Conservation (phyloP, 371 early-diverging fungal species). For the Apophysomyces variabilis region DNA sequence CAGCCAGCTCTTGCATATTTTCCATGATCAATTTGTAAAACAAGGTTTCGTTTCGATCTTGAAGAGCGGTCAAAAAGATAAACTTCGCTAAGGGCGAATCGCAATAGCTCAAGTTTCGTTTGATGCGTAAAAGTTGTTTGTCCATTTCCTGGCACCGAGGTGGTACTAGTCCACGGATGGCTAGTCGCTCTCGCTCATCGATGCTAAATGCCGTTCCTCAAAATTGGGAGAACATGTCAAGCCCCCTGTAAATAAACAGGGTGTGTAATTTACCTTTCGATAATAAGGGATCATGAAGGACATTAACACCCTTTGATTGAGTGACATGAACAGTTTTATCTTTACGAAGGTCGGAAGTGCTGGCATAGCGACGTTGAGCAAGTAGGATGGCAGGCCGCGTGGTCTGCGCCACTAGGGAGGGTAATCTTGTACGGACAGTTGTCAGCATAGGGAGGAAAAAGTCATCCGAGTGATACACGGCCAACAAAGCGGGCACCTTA, state of each 20-base stretch:
- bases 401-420: background rate
- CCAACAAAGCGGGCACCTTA: slow-evolving; percentile 1
- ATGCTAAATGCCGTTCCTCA: slow-evolving; percentile 68
- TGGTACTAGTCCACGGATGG: slow-evolving; percentile 69
- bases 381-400: slow-evolving; percentile 18
- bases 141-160: slow-evolving; percentile 71
- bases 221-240: background rate
- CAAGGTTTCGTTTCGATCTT: slow-evolving; percentile 70
- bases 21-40: slow-evolving; percentile 68
- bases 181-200: slow-evolving; percentile 66
- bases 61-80: slow-evolving; percentile 53
- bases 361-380: slow-evolving; percentile 15
- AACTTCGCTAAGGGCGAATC: slow-evolving; percentile 64
- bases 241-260: too few species aligned
- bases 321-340: slow-evolving; percentile 64
- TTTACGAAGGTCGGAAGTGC: slow-evolving; percentile 51
- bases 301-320: slow-evolving; percentile 59
- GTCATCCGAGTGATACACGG: slow-evolving; percentile 5
- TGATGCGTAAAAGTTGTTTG: slow-evolving; percentile 62
- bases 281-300: slow-evolving; percentile 63
- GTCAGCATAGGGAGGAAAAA: background rate
- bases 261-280: slow-evolving; percentile 48
- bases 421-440: background rate
- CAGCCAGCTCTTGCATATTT: slow-evolving; percentile 55
- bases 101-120: slow-evolving; percentile 62